A percentile compares a stretch with the other conserved stretches of the same genome.
phyloP scores from a whole-genome alignment of 2,329 filamentous ascomycete genomes.

The Stemphylium lycopersici region DNA sequence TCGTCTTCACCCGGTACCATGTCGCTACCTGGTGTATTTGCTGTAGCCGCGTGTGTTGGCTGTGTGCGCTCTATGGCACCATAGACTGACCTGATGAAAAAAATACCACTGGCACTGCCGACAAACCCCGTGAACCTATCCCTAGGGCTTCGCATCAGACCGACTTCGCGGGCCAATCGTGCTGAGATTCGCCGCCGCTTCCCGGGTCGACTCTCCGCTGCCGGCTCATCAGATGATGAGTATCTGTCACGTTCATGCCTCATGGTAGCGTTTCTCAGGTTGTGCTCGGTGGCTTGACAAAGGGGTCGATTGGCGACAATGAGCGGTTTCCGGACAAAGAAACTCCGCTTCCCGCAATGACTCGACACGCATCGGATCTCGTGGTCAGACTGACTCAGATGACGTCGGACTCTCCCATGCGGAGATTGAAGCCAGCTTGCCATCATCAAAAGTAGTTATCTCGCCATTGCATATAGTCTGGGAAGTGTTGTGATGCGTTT shows the following conservation, averaged over 20 bases:
- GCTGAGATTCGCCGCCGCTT: conserved; percentile 24
- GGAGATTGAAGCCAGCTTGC: background rate
- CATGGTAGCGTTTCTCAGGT: conserved; percentile 2
- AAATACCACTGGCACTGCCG: conserved; percentile 64
- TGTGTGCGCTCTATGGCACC: conserved; percentile 51
- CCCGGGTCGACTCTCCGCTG: conserved; percentile 9
- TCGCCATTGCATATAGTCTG: background rate
- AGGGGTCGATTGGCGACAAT: background rate
- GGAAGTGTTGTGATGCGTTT: background rate
- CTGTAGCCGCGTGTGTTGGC: conserved; percentile 17
- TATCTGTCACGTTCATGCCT: conserved; percentile 11
- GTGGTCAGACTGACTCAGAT: background rate
- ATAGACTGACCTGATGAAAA: conserved; percentile 64
- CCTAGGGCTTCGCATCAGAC: conserved; percentile 59
- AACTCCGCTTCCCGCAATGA: background rate
- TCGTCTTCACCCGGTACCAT: conserved; percentile 66
- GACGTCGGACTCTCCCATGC: background rate
- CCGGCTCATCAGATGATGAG: background rate
- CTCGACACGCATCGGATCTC: background rate
- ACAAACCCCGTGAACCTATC: conserved; percentile 60
- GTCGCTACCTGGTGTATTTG: conserved; percentile 39
- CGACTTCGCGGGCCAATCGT: conserved; percentile 49
- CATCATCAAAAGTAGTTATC: conserved; percentile 4
- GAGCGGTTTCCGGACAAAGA: background rate
- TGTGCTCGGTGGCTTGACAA: background rate